Base-by-base conservation (phyloP, 257 asterid species). In the Cordia subcordata region DNA sequence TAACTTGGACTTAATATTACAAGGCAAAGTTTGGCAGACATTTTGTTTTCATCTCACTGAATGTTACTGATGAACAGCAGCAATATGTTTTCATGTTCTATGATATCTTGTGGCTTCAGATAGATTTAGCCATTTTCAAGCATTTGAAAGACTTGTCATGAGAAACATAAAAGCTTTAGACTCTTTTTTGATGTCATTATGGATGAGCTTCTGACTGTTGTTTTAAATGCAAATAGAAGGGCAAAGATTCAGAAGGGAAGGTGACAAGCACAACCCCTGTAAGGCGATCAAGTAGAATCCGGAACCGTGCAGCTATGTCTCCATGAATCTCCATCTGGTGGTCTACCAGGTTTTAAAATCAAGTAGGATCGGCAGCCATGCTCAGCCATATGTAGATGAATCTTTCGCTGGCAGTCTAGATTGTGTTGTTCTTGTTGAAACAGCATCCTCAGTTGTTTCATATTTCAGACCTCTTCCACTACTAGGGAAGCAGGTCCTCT, bases 251-350 rank as follows among this genome's bases (percentile, higher is more conserved):
- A 69, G 85, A 77, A 61, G 69, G 69, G 68, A 60, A 55, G 66
- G 13, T 23, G 17, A 64, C 35, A 1, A 6, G 65, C 46, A 37
- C 73, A 39, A 85, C 92, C 64, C 88, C 95, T 11, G 80, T 85
- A 5, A 85, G 96, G 78, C 76, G 93, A 63, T 88, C 96, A 23
- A 75, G 78, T 62, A 73, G 94, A 64, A 71, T 88, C 49, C 88
- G 82, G 23, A 80, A 60, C 52, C 87, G 83, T 59, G 54, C 81
- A 8, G 64, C 59, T 14, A 27, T 35, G 55, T 85, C 94, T 18
- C 87, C 90, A 53, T 83, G 73, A 83, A 49, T 27, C 22, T 12
- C 45, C 35, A 3, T 1, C 6, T 27, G 35, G 35, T 27, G 35
- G 35, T 27, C 4, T 27, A 27, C 4, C 3, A 1, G 3, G 6